A percentile compares a stretch with the other conserved stretches of the same genome.
These are phyloP conservation scores for Solanum acaule DNA, from an alignment of 257 asterid genomes.

Conservation along the genomic window DNA sequence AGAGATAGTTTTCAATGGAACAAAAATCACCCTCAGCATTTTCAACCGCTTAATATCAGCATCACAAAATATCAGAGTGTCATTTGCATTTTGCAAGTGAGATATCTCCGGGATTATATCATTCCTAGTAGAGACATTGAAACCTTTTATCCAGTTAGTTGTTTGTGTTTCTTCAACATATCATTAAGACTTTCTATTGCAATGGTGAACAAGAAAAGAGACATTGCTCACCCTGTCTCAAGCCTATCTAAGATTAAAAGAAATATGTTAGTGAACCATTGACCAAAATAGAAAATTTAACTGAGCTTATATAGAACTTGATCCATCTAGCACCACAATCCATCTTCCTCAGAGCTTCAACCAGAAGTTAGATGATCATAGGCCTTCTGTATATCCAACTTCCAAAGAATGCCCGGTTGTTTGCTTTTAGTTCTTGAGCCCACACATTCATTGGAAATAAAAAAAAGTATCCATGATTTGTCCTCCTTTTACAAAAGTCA, in stretches of 20 bases:
- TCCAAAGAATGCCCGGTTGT: neutral
- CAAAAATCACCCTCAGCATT: neutral
- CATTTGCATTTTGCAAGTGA: neutral
- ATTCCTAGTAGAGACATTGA: neutral
- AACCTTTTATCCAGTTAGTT: too few relatives aligned
- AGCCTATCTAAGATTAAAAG: neutral
- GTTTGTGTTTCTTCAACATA: neutral
- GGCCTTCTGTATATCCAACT: neutral
- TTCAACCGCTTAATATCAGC: neutral
- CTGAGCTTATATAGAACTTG: neutral
- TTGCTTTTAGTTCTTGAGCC: neutral
- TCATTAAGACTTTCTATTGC: neutral
- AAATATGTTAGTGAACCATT: neutral
- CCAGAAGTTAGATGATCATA: neutral
- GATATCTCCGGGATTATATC: neutral
- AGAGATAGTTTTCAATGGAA: neutral
- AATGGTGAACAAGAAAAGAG: neutral
- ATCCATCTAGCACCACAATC: neutral
- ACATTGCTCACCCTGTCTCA: neutral
- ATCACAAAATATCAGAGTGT: neutral
- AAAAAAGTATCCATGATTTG: neutral
- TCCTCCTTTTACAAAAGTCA: neutral
- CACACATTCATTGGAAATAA: neutral
- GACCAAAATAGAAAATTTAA: neutral
- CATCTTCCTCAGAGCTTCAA: neutral